Conservation (phyloP, 2,329 filamentous ascomycete genomes). For the Trichoderma sp. region DNA sequence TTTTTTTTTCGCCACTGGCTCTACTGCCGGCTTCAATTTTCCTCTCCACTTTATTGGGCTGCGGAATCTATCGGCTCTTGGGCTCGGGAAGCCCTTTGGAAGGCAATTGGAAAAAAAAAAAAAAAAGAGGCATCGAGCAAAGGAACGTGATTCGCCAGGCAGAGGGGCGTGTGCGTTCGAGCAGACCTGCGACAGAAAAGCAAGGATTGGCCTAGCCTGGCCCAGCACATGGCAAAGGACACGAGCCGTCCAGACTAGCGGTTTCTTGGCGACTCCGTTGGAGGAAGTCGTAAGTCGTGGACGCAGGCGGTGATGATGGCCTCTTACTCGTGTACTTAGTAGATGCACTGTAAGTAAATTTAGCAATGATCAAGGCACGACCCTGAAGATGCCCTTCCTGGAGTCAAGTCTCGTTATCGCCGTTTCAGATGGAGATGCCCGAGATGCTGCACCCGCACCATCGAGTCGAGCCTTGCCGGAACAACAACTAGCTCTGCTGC, state of each 20-base stretch:
- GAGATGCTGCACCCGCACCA: conserved; percentile 12
- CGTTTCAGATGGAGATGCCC: conserved; percentile 21
- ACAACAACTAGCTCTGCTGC: background rate
- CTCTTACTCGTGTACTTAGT: background rate
- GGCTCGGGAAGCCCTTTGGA: conserved; percentile 14
- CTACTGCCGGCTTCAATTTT: conserved; percentile 1
- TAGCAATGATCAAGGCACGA: background rate
- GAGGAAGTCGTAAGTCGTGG: background rate
- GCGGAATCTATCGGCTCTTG: conserved; percentile 10
- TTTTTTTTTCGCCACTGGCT: background rate
- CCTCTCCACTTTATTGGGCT: background rate
- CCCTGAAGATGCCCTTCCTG: background rate
- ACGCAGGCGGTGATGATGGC: background rate
- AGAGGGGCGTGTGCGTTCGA: conserved; percentile 3
- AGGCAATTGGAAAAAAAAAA: conserved; percentile 14
- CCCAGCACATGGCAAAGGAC: conserved; percentile 35
- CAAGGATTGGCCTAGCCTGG: background rate
- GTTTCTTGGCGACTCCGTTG: background rate
- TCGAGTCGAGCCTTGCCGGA: background rate
- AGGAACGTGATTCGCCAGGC: background rate
- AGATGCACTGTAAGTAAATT: background rate
- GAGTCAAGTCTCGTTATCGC: conserved; percentile 2
- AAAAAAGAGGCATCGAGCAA: background rate
- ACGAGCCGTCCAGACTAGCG: conserved; percentile 17
- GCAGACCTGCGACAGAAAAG: background rate